phyloP scores from a whole-genome alignment of 139 green algal species.

The Microglena sp. region DNA sequence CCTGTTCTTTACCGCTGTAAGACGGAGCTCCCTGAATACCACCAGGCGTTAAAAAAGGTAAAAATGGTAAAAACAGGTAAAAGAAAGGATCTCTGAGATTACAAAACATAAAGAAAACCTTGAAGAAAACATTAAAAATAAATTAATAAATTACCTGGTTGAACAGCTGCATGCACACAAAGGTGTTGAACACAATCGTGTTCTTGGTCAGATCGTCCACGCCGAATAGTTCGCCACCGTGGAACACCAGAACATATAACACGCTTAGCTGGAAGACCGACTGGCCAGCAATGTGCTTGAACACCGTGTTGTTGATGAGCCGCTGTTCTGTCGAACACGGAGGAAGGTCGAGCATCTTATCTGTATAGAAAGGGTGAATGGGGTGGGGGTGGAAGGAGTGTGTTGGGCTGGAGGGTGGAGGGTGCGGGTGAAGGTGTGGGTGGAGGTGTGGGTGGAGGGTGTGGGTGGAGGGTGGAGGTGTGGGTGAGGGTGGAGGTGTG shows the following conservation, averaged over 20 bases:
- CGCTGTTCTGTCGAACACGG: conserved; percentile 38
- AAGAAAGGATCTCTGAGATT: background rate
- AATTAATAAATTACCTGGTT: conserved; percentile 48
- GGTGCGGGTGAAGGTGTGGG: too few species aligned
- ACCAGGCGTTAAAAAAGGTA: too few species aligned
- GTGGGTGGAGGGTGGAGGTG: background rate
- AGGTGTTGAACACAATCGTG: conserved; percentile 82
- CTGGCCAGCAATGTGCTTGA: conserved; percentile 55
- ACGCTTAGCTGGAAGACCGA: conserved; percentile 62
- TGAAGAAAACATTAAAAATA: background rate
- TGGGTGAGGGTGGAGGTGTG: background rate
- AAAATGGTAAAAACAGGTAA: too few species aligned
- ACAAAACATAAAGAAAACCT: background rate
- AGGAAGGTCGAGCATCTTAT: conserved; percentile 47
- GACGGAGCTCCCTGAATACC: too few species aligned
- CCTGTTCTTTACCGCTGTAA: too few species aligned
- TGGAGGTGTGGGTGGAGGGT: background rate
- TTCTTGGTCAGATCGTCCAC: conserved; percentile 32
- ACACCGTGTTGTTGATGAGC: conserved; percentile 35
- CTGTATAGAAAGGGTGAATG: conserved; percentile 13
- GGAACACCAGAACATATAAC: conserved; percentile 49
- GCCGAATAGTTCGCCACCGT: conserved; percentile 10
- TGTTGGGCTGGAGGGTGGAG: background rate
- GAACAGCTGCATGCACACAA: conserved; percentile 74
- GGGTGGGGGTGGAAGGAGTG: background rate